Percentiles rank a stretch among this genome's conserved stretches.
phyloP scores from a whole-genome alignment of 306 rosid genomes.

The Canavalia ensiformis region DNA sequence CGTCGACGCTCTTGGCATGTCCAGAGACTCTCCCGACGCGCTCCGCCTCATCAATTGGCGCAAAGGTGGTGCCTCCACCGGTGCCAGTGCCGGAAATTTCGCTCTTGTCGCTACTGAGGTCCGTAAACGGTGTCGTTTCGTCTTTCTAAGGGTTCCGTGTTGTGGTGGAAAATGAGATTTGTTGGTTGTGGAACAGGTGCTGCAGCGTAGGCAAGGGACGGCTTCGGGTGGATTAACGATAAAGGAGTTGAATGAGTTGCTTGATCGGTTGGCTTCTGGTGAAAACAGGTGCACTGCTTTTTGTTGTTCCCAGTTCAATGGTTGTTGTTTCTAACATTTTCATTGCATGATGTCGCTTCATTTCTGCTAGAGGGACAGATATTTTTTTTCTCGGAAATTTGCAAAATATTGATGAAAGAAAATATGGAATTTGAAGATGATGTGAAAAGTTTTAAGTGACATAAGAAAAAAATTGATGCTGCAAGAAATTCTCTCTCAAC shows the following conservation, averaged over 20 bases:
- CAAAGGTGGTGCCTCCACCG: conserved; percentile 80
- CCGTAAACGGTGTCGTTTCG: background rate
- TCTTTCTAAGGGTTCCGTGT: background rate
- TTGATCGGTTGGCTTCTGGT: conserved; percentile 78
- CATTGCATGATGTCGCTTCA: background rate
- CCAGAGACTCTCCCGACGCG: conserved; percentile 87
- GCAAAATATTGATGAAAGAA: background rate
- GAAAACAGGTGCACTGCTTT: conserved; percentile 69
- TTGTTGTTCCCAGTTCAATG: conserved; percentile 9
- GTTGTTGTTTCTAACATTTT: conserved; percentile 1
- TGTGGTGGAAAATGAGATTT: background rate
- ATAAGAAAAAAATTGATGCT: background rate
- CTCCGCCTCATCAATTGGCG: conserved; percentile 92
- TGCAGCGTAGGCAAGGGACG: conserved; percentile 82
- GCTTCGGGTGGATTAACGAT: conserved; percentile 84
- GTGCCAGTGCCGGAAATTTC: conserved; percentile 81
- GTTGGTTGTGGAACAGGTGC: conserved; percentile 61
- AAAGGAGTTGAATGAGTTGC: conserved; percentile 79
- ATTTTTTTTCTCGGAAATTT: background rate
- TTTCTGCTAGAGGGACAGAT: background rate
- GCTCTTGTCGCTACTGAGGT: conserved; percentile 92
- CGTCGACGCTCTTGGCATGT: conserved; percentile 84
- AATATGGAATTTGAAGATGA: background rate
- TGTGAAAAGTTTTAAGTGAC: background rate
- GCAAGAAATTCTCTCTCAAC: background rate